Conservation (phyloP, 495 filamentous ascomycete genomes). For the Penicillium mononematosum region DNA sequence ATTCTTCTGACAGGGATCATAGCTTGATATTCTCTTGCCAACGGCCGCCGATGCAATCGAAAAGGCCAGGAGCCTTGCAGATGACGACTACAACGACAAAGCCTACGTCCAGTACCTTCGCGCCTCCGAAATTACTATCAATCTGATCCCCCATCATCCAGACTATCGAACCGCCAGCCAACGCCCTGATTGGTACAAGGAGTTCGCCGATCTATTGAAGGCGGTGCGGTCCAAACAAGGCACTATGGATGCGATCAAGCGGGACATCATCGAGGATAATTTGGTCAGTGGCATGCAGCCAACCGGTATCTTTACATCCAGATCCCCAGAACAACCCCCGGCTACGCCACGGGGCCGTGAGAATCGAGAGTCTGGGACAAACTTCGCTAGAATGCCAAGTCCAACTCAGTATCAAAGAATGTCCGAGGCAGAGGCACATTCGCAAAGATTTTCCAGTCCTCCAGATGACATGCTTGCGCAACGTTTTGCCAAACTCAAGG, state of each 20-base stretch:
- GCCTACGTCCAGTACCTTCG: constrained; percentile 78
- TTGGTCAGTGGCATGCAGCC: constrained; percentile 35
- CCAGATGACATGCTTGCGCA: constrained; percentile 44
- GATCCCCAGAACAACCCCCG: constrained; percentile 11
- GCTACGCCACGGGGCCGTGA: constrained; percentile 26
- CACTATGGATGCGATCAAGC: constrained; percentile 46
- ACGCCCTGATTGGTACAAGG: constrained; percentile 38
- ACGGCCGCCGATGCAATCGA: constrained; percentile 39
- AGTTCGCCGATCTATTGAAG: constrained; percentile 46
- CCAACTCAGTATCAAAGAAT: constrained; percentile 40
- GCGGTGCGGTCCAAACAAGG: constrained; percentile 49
- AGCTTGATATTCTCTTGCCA: constrained; percentile 38
- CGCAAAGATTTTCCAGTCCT: constrained; percentile 29
- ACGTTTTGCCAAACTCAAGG: constrained; percentile 45
- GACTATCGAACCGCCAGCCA: constrained; percentile 52
- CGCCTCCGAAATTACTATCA: constrained; percentile 70
- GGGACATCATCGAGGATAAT: constrained; percentile 47
- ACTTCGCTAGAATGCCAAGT: constrained; percentile 42
- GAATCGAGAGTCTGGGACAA: constrained; percentile 19
- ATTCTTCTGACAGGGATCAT: constrained; percentile 26
- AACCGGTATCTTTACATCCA: constrained; percentile 16
- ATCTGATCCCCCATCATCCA: constrained; percentile 70
- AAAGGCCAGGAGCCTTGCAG: constrained; percentile 33
- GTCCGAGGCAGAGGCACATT: constrained; percentile 19
- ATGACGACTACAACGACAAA: constrained; percentile 56